These are phyloP conservation scores for Umbelopsis sp. DNA, from an alignment of 192 early-diverging fungal genomes.

Conservation along the genomic window DNA sequence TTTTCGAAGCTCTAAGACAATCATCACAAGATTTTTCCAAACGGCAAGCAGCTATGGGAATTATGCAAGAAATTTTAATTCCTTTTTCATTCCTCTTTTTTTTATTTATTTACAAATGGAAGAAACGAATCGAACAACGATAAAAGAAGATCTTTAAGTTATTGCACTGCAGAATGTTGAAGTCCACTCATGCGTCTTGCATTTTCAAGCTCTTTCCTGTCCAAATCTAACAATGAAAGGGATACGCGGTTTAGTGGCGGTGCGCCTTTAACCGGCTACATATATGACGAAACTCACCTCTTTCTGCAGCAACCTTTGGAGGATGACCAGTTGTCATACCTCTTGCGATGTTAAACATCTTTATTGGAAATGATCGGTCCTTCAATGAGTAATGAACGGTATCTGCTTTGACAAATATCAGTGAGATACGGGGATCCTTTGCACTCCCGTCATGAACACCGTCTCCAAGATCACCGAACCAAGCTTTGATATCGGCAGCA, in stretches of 20 bases:
- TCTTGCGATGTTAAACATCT: conserved; percentile 29
- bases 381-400: conserved; percentile 34
- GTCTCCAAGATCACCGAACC: conserved; percentile 51
- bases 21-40: too few relatives aligned
- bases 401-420: conserved; percentile 44
- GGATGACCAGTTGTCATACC: conserved; percentile 27
- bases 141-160: background rate
- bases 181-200: conserved; percentile 1
- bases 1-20: too few relatives aligned
- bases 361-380: conserved; percentile 15
- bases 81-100: background rate
- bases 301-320: conserved; percentile 25
- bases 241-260: background rate
- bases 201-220: conserved; percentile 3
- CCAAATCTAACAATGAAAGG: background rate
- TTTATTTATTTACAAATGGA: background rate
- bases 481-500: conserved; percentile 34
- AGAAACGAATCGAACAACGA: background rate
- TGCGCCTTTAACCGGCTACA: background rate
- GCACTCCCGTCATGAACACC: conserved; percentile 47
- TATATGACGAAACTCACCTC: background rate
- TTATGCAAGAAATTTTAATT: too few relatives aligned
- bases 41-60: too few relatives aligned
- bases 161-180: background rate
- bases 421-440: conserved; percentile 45